Percentiles rank a stretch among this genome's conserved stretches.
Conservation (phyloP, 202 grass and related monocot species). For the Panicum hallii region DNA sequence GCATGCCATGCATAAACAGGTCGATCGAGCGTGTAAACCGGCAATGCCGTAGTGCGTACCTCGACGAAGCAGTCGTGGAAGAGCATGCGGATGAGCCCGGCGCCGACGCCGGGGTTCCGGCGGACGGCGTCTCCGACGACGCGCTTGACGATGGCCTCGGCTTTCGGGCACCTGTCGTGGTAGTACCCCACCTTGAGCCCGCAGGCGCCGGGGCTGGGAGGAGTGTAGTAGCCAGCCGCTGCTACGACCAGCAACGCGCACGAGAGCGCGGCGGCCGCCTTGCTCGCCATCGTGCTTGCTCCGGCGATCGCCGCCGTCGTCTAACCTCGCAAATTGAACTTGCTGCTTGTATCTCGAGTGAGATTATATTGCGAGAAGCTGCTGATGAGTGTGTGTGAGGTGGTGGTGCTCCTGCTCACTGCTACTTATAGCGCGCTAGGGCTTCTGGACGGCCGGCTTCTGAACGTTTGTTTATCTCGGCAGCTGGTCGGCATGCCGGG, state of each 20-base stretch:
- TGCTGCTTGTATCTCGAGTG: not conserved
- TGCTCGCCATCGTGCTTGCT: constrained; percentile 7
- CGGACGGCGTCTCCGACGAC: constrained; percentile 45
- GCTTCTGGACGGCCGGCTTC: not conserved
- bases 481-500: not conserved
- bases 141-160: constrained; percentile 52
- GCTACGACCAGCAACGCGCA: not conserved
- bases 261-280: not conserved
- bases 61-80: constrained; percentile 91
- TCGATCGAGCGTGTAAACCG: no score
- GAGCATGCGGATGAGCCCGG: constrained; percentile 75
- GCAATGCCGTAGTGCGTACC: not conserved
- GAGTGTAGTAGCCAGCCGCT: not conserved
- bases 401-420: not conserved
- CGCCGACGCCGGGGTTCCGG: constrained; percentile 52
- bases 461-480: constrained; percentile 10
- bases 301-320: not conserved
- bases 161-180: constrained; percentile 46
- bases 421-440: not conserved
- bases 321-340: not conserved
- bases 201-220: not conserved
- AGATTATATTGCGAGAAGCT: not conserved
- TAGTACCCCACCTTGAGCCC: constrained; percentile 49
- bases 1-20: no score
- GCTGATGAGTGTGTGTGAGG: not conserved